Conservation (phyloP, 352 stramenopile species). For the Phytopythium vexans region DNA sequence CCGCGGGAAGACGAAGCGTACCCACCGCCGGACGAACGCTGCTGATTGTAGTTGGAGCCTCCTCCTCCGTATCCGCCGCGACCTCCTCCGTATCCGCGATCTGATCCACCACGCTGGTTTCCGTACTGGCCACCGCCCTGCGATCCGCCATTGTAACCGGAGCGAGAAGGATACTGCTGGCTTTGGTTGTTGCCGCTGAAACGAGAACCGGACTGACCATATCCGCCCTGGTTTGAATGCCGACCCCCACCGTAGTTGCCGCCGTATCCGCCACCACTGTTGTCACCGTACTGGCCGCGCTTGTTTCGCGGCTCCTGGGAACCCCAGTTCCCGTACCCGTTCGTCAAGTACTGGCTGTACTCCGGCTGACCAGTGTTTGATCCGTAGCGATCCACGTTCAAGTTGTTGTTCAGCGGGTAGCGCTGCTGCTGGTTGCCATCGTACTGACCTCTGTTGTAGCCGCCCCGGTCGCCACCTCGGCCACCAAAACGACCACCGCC, state of each 20-base stretch:
- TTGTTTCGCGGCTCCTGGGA: slow-evolving; percentile 81
- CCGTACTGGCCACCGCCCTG: slow-evolving; percentile 10
- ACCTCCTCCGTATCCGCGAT: slow-evolving; percentile 18
- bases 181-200: slow-evolving; percentile 17
- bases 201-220: slow-evolving; percentile 8
- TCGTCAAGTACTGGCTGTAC: slow-evolving; percentile 78
- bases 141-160: neutral
- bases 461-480: slow-evolving; percentile 21
- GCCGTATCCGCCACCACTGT: slow-evolving; percentile 17
- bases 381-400: slow-evolving; percentile 62
- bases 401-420: slow-evolving; percentile 54
- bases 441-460: slow-evolving; percentile 24
- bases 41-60: slow-evolving; percentile 13
- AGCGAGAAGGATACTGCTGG: slow-evolving; percentile 5
- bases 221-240: slow-evolving; percentile 11
- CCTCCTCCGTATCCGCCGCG: too few relatives aligned
- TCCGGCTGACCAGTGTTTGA: slow-evolving; percentile 36
- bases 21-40: slow-evolving; percentile 12
- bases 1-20: neutral
- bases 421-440: slow-evolving; percentile 31
- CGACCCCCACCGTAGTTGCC: slow-evolving; percentile 15
- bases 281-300: slow-evolving; percentile 48
- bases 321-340: slow-evolving; percentile 73
- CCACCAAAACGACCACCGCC: slow-evolving; percentile 15
- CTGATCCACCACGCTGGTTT: slow-evolving; percentile 6